Evolutionary conservation across 441 rosid genomes (phyloP), one percentile per base, ranked within the genome.

Genomic region (Biscutella laevigata): DNA sequence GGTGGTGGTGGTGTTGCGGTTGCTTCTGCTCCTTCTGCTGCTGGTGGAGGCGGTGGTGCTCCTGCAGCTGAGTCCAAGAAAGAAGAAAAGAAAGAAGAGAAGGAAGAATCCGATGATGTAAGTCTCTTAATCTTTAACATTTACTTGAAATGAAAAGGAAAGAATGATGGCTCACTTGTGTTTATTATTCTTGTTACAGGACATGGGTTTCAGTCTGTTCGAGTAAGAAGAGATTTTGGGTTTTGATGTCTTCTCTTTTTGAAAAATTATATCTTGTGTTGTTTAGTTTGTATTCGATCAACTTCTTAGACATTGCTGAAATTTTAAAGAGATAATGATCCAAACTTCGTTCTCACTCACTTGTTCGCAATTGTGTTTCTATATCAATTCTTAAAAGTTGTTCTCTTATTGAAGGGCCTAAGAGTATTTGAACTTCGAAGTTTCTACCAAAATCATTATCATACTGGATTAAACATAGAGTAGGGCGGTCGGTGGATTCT

Each of bases 21-120:
- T 3, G 71, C 66, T 11, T 65, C 79, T 4, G 73, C 73, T 50
- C 59, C 77, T 3, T 71, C 76, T 0, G 59, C 71, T 2, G 77
- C 74, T 24, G 79, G 64, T 0, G 76, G 63, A 0, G 76, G 53
- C 0, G 85, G 65, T 48, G 84, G 71, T 20, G 78, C 91, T 0
- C 79, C 86, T 13, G 87, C 88, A 1, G 82, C 84, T 36, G 95
- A 85, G 76, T 32, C 88, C 24, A 84, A 88, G 78, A 82, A 91
- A 57, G 98, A 88, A 49, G 94, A 91, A 67, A 88, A 91, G 59
- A 86, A 75, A 0, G 96, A 79, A 64, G 83, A 78, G 75, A 78
- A 80, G 57, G 98, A 88, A 34, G 99, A 92, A 59, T 88, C 95
- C 0, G 99, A 92, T 43, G 99, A 88, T 37, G 97, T 92, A 67